Conservation (phyloP, 768 basidiomycete species). For the Leccinum barrowsii region DNA sequence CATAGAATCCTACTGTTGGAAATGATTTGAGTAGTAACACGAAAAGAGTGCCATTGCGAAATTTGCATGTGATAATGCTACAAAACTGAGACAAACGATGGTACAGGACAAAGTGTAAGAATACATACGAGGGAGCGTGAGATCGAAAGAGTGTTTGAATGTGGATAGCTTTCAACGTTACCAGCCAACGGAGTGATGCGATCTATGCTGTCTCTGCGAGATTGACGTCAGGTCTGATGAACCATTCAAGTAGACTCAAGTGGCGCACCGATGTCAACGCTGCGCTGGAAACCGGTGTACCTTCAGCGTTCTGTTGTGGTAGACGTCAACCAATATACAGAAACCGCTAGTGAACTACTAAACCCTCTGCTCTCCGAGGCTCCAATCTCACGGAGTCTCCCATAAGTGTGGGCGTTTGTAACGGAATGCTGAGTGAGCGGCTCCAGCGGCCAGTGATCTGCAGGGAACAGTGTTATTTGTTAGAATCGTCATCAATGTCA, state of each 20-base stretch:
- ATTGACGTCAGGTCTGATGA: background rate
- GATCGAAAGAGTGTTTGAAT: background rate
- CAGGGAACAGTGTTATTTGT: background rate
- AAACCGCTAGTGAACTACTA: background rate
- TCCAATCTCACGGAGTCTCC: background rate
- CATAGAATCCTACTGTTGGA: too few species aligned
- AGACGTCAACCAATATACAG: background rate
- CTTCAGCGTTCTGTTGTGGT: background rate
- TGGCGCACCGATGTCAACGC: background rate
- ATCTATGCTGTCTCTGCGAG: background rate
- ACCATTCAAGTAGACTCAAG: background rate
- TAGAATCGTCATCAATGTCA: slow-evolving; percentile 24
- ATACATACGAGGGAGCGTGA: background rate
- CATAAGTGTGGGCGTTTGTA: background rate
- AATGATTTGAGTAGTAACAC: too few species aligned
- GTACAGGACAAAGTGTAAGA: background rate
- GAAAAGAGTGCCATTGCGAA: too few species aligned
- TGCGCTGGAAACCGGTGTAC: background rate
- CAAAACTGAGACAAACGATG: background rate
- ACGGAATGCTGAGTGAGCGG: background rate
- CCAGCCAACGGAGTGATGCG: slow-evolving; percentile 10
- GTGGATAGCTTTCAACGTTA: background rate
- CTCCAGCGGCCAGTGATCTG: too few species aligned
- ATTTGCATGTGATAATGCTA: too few species aligned
- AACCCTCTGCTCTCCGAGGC: background rate